Conservation (phyloP, 257 asterid species). For the Misopates orontium region DNA sequence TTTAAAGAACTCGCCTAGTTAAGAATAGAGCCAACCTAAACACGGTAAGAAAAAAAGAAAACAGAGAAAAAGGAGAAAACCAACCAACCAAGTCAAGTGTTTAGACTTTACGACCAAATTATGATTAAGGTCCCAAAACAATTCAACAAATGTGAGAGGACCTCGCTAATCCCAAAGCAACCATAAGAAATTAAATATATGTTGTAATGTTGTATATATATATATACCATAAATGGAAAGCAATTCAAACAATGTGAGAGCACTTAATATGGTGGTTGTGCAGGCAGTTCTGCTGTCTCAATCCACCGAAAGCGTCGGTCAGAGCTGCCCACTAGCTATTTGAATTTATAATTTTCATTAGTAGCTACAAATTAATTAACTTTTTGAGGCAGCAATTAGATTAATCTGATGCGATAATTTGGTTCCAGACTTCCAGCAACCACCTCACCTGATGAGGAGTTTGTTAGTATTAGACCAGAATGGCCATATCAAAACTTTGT, state of each 20-base stretch:
- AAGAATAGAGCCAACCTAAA: too few species aligned
- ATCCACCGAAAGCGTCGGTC: slow-evolving; percentile 35
- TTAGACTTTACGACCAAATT: neutral
- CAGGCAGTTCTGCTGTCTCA: slow-evolving; percentile 29
- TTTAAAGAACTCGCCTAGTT: too few species aligned
- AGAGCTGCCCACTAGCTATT: neutral
- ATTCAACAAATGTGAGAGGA: neutral
- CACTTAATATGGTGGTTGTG: slow-evolving; percentile 23
- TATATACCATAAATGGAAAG: neutral
- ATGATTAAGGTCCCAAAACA: neutral
- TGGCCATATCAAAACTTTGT: too few species aligned
- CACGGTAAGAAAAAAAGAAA: too few species aligned
- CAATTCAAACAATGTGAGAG: neutral
- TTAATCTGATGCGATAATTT: neutral
- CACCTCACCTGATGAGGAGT: too few species aligned
- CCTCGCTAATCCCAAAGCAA: neutral
- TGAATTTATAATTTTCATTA: neutral
- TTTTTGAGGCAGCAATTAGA: slow-evolving; percentile 1
- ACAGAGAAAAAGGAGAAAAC: too few species aligned
- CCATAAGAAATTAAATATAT: neutral
- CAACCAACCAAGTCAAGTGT: too few species aligned
- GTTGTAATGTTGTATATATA: too few species aligned
- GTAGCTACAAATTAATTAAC: neutral
- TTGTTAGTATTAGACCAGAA: too few species aligned
- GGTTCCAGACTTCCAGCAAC: too few species aligned